phyloP scores from a whole-genome alignment of 768 basidiomycete genomes.

The Lactarius akahatsu region DNA sequence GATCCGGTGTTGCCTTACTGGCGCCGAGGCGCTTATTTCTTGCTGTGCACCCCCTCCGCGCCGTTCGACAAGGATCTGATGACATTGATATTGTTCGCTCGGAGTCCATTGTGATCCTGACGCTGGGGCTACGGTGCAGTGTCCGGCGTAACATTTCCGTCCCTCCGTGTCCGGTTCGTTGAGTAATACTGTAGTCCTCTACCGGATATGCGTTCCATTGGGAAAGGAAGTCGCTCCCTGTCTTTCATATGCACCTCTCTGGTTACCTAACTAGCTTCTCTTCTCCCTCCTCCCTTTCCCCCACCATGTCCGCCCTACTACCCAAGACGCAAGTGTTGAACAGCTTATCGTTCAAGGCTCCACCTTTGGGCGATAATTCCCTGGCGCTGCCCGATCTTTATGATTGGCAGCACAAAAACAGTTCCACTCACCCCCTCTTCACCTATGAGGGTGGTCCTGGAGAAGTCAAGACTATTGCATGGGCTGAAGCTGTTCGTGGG shows the following conservation, averaged over 20 bases:
- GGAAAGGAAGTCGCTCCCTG: not conserved
- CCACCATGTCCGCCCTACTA: conserved; percentile 26
- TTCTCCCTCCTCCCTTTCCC: not conserved
- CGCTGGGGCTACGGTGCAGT: not conserved
- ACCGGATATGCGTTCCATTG: not conserved
- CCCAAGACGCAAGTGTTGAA: conserved; percentile 30
- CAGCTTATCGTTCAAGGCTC: conserved; percentile 29
- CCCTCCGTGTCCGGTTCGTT: conserved; percentile 9
- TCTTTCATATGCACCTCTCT: conserved; percentile 6
- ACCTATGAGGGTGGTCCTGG: conserved; percentile 24
- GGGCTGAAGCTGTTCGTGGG: conserved; percentile 27
- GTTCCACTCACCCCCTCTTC: conserved; percentile 31
- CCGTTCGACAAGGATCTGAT: not conserved
- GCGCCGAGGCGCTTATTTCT: not conserved
- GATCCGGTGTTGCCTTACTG: not conserved
- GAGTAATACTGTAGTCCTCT: conserved; percentile 10
- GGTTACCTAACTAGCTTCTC: not conserved
- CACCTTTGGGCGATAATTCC: conserved; percentile 30
- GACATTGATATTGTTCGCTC: not conserved
- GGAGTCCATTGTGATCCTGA: not conserved
- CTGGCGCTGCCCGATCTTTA: conserved; percentile 33
- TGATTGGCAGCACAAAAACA: conserved; percentile 33
- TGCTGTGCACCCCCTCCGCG: not conserved
- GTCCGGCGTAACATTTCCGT: not conserved
- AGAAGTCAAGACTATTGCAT: conserved; percentile 25